These are phyloP conservation scores for Nakazawaea molendinolei DNA, from an alignment of 805 yeast species.

Conservation along the genomic window DNA sequence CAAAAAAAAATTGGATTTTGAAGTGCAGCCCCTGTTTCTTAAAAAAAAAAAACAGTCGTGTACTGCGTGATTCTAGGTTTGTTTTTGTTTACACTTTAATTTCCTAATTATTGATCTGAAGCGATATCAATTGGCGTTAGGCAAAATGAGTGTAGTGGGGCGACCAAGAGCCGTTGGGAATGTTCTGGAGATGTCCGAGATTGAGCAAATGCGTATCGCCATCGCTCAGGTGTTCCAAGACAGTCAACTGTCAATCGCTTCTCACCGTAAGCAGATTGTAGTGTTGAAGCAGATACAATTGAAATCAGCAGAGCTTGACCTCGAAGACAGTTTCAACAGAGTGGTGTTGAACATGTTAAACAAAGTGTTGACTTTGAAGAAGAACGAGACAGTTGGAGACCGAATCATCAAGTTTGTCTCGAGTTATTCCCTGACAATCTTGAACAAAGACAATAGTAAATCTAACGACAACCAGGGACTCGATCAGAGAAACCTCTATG, in stretches of 20 bases:
- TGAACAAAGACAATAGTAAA: constrained; percentile 25
- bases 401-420: constrained; percentile 64
- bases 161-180: too few species aligned
- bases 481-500: constrained; percentile 32
- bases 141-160: too few species aligned
- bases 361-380: constrained; percentile 60
- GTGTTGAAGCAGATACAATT: constrained; percentile 53
- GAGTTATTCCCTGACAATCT: constrained; percentile 47
- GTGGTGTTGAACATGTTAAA: constrained; percentile 57
- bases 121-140: too few species aligned
- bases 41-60: too few species aligned
- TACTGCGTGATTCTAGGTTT: too few species aligned
- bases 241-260: constrained; percentile 65
- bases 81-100: too few species aligned
- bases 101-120: too few species aligned
- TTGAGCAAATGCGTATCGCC: constrained; percentile 35
- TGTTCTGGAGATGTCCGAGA: constrained; percentile 16
- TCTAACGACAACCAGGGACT: constrained; percentile 15
- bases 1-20: too few species aligned
- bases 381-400: constrained; percentile 67
- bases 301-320: constrained; percentile 44
- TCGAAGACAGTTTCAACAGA: constrained; percentile 52
- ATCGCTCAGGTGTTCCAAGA: constrained; percentile 71
- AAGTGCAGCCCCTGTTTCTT: too few species aligned
- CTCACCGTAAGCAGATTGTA: constrained; percentile 69